Evolutionary conservation across 306 rosid genomes (phyloP).

Genomic region (Oxytropis ochrocephala): DNA sequence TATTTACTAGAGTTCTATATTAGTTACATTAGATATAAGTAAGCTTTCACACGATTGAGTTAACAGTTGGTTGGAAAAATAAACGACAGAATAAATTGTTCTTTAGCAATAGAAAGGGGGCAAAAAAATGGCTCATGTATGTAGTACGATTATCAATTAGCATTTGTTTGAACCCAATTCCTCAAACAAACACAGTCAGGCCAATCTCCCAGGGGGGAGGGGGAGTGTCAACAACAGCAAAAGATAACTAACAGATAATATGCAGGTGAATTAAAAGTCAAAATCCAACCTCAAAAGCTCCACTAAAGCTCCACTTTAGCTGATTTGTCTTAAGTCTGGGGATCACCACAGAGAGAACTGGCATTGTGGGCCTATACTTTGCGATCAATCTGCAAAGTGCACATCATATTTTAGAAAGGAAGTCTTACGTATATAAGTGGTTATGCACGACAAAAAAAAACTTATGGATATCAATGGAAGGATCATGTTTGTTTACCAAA

Average conservation of each 20-base stretch:
- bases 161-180: background rate
- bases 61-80: constrained; percentile 11
- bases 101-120: background rate
- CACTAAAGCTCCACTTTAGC: constrained; percentile 86
- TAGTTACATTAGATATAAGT: constrained; percentile 20
- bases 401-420: constrained; percentile 2
- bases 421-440: background rate
- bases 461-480: background rate
- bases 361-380: constrained; percentile 92
- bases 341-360: constrained; percentile 78
- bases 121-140: background rate
- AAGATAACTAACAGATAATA: constrained; percentile 1
- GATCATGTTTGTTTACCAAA: background rate
- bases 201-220: background rate
- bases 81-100: constrained; percentile 10
- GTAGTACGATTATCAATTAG: background rate
- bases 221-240: background rate
- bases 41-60: constrained; percentile 15
- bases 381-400: constrained; percentile 69
- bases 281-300: constrained; percentile 84
- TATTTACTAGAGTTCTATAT: background rate
- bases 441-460: background rate
- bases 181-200: background rate
- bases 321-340: constrained; percentile 84
- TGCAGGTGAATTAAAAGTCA: constrained; percentile 3